These are phyloP conservation scores for Dictyostelium brefeldianum DNA, from an alignment of 78 protist genomes.

Conservation along the genomic window DNA sequence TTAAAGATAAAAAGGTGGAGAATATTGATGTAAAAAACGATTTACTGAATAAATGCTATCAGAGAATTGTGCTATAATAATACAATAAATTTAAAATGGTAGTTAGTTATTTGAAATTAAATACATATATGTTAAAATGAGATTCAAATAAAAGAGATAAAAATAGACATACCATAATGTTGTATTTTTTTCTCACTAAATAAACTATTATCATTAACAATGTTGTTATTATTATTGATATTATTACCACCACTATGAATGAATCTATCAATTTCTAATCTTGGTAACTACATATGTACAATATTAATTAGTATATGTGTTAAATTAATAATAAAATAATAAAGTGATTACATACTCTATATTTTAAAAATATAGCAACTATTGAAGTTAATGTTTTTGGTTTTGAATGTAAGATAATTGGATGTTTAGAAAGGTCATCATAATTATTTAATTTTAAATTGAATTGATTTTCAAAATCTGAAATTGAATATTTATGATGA, in stretches of 20 bases:
- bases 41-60: no score
- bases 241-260: not conserved
- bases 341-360: not conserved
- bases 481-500: not conserved
- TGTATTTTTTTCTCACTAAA: not conserved
- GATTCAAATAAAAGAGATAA: no score
- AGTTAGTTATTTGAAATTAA: no score
- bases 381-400: slow-evolving; percentile 9
- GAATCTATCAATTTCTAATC: slow-evolving; percentile 27
- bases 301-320: no score
- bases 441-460: not conserved
- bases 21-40: no score
- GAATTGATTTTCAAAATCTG: slow-evolving; percentile 19
- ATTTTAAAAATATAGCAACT: slow-evolving; percentile 20
- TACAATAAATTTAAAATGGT: no score
- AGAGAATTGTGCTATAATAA: no score
- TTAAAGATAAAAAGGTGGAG: no score
- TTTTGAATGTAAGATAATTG: slow-evolving; percentile 8
- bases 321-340: no score
- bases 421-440: slow-evolving; percentile 37
- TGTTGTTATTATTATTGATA: not conserved
- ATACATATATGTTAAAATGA: no score
- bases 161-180: not conserved
- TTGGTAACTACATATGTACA: slow-evolving; percentile 14
- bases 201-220: not conserved